phyloP scores from a whole-genome alignment of 2,329 filamentous ascomycete genomes.

The Helicocarpus griseus region DNA sequence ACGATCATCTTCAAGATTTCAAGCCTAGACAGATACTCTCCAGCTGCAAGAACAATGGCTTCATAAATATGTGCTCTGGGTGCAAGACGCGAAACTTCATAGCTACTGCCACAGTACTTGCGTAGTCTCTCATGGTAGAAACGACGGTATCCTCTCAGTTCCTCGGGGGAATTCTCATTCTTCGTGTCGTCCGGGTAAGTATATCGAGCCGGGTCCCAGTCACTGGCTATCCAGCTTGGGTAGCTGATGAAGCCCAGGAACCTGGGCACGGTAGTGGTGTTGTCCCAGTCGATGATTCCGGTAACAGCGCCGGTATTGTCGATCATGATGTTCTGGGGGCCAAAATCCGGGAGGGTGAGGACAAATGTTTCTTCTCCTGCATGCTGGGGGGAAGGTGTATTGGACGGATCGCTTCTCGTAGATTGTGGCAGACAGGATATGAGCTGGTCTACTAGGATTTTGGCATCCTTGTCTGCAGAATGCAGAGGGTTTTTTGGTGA shows the following conservation, averaged over 20 bases:
- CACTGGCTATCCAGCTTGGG: conserved; percentile 6
- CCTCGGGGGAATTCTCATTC: no score
- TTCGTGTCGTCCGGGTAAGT: no score
- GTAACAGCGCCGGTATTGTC: conserved; percentile 12
- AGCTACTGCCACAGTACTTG: neutral
- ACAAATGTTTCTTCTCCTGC: no score
- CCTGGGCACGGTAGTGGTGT: neutral
- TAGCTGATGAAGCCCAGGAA: conserved; percentile 4
- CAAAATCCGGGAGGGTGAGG: conserved; percentile 9
- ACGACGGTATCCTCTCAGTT: neutral
- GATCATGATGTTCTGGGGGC: conserved; percentile 15
- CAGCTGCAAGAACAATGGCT: neutral
- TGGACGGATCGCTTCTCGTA: no score
- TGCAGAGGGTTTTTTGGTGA: no score
- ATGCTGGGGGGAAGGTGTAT: no score
- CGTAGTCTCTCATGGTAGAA: neutral
- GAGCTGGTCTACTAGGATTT: no score
- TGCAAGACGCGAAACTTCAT: neutral
- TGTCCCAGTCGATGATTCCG: conserved; percentile 14
- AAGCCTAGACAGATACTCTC: neutral
- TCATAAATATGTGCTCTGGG: no score
- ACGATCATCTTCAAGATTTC: neutral
- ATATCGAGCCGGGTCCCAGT: no score
- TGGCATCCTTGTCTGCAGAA: no score
- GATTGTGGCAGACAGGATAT: no score